A percentile compares a stretch with the other conserved stretches of the same genome.
Evolutionary conservation across 2,329 filamentous ascomycete genomes (phyloP).

Genomic region (Fusarium sp.): DNA sequence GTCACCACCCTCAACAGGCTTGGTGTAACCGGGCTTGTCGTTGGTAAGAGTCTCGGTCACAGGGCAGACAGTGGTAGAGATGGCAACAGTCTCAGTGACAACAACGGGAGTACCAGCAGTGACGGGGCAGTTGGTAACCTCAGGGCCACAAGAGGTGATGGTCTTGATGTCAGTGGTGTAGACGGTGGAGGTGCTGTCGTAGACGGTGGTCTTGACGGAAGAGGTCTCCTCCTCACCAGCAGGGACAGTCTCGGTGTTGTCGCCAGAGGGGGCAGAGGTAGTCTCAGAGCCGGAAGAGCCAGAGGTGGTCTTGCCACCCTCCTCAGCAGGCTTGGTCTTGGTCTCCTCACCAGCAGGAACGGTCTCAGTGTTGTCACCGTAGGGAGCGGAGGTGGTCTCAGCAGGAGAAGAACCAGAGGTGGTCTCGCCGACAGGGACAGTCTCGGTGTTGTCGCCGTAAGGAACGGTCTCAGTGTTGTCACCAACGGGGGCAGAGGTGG

Average conservation of each 20-base stretch:
- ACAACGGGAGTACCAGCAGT: conserved; percentile 61
- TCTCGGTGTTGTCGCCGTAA: conserved; percentile 31
- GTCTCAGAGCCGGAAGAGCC: conserved; percentile 13
- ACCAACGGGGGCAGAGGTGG: conserved; percentile 52
- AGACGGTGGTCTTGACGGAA: conserved; percentile 54
- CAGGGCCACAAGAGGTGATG: conserved; percentile 64
- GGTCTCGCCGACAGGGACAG: conserved; percentile 8
- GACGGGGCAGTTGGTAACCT: conserved; percentile 67
- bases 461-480: conserved; percentile 57
- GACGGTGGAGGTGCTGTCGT: conserved; percentile 64
- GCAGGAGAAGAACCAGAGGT: conserved; percentile 48
- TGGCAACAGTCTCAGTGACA: conserved; percentile 67
- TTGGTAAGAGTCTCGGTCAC: conserved; percentile 65
- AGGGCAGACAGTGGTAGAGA: conserved; percentile 74
- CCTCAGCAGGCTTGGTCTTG: conserved; percentile 16
- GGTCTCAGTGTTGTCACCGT: conserved; percentile 64
- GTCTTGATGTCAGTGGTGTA: conserved; percentile 66
- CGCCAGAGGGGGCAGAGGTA: conserved; percentile 6
- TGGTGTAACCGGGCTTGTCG: conserved; percentile 29
- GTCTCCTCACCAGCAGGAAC: conserved; percentile 5
- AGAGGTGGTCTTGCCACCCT: conserved; percentile 29
- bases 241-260: conserved; percentile 26
- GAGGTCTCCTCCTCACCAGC: conserved; percentile 34
- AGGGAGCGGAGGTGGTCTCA: conserved; percentile 64
- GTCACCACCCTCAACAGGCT: conserved; percentile 24